Base-by-base conservation (phyloP, 2,329 filamentous ascomycete species). In the Penicillium sclerotiorum region DNA sequence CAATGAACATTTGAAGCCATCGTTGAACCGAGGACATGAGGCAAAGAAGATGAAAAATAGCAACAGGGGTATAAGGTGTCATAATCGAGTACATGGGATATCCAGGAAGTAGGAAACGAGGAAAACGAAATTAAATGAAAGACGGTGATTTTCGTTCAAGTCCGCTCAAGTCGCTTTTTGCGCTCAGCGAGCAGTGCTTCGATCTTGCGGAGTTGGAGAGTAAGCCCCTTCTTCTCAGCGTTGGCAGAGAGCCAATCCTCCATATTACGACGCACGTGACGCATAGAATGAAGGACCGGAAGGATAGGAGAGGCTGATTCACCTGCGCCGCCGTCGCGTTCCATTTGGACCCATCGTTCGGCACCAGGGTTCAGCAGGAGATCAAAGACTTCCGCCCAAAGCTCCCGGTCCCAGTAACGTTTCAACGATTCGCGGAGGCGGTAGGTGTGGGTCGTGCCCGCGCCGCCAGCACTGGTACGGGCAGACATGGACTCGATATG, bases 381-480 rank as follows among this genome's bases (percentile, higher is more conserved):
- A 57, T 92, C 88, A 69, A 99, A 95, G 40, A 88, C 85, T 52
- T 88, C 85, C 2, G 68, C 73, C 94, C 94, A 99, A 37, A 97
- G 83, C 42, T 96, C 91, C 41, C 86, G 88, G 77, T 97, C 92
- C 94, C 94, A 99, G 73, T 99, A 99, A 37, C 94, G 76, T 77
- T 99, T 99, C 53, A 97, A 74, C 12, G 78, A 83, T 72, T 96
- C 93, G 44, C 87, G 83, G 58, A 96, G 85, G 56, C 81, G 84
- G 74, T 96, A 97, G 40, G 80, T 85, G 65, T 88, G 42, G 7
- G 45, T 28, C 8, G 51, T 47, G 12, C 51, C 44, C 8, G 41
- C 45, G 1, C 17, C 49, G 3, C 52, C 52, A 8, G 54, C 45
- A 36, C 59, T 58, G 12, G 47, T 51, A 1, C 59, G 61, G 1